Base-by-base conservation (phyloP, 495 filamentous ascomycete species). In the Penicillium subrubescens region DNA sequence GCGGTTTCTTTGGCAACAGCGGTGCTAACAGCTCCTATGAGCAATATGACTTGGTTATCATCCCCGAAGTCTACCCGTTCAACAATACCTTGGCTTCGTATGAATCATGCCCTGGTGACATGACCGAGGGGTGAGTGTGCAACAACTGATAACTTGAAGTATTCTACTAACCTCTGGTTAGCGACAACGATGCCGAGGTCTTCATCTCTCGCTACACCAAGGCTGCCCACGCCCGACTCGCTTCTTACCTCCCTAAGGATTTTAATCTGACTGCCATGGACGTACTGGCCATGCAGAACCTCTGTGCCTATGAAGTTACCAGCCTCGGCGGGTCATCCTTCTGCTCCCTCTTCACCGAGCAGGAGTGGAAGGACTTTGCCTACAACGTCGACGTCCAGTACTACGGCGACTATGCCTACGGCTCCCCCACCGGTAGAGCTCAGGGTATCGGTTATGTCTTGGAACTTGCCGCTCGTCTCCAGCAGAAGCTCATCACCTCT, bases 371-470 rank as follows among this genome's bases (percentile, higher is more conserved):
- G 35, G 83, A 77, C 62, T 87, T 82, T 62, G 83, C 81, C 48
- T 87, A 86, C 71, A 76, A 79, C 27, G 66, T 87, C 35, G 89
- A 90, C 62, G 72, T 91, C 33, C 72, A 75, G 34, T 92, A 87
- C 75, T 83, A 84, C 58, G 86, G 87, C 48, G 76, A 83, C 63
- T 78, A 80, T 53, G 83, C 74, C 62, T 88, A 85, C 67, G 84
- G 84, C n/a, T 87, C 85, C 3, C 84, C 87, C 1, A 82, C 80
- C 7, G 87, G 86, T 29, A 79, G 88, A 8, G 88, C 88, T 12
- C 79, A 87, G 27, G 88, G 87, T 1, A 83, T 89, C 46, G 88
- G 87, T 41, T 90, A 87, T 62, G 83, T 88, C 14, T 75, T 87
- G 56, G 88, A 90, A 73, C 80, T 88, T 41, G 72, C 86, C 2